Base-by-base conservation (phyloP, 108 stramenopile species). In the Cyclotella distinguenda region DNA sequence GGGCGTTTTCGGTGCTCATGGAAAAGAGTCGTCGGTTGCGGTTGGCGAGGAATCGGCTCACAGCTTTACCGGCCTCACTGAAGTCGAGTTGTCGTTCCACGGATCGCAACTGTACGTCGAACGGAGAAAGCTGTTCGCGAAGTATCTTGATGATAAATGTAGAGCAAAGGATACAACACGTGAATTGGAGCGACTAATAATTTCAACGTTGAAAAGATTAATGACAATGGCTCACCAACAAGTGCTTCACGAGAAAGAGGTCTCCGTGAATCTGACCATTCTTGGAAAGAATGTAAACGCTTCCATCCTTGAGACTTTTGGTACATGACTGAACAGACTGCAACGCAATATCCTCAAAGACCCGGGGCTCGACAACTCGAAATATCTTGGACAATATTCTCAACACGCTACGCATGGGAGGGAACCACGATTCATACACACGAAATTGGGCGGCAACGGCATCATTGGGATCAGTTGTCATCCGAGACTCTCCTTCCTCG, bases 311-410 rank as follows among this genome's bases (percentile, higher is more conserved):
- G 23, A 95, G 77, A 62, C 86, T 77, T 34, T 72, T 70, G n/a
- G 89, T 85, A 62, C 91, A 92, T n/a, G 86, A 82, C 40, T 91
- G 88, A 19, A 95, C 89, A 13, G 86, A 77, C 54, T 79, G 76
- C 60, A 84, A 46, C 19, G 96, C 93, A 64, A 96, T 88, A 64
- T 95, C 93, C 62, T 96, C 96, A 76, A 96, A 96, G 10, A 96
- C 96, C 1, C 76, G 80, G 0, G 88, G 84, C 66, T 91, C 94
- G n/a, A 96, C 93, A 1, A 94, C 93, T 31, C 91, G 86, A 67
- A 93, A 96, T 31, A 96, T 88, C 54, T 95, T 92, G 63, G 90
- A 90, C 27, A 96, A 71, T 62, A 96, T 82, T 23, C 73, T 71
- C 56, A 96, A 62, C 4, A 93, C 91, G 65, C 81, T 86, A 13